Evolutionary conservation across 2,329 filamentous ascomycete species (phyloP), one percentile per base, ranked within the genome.

Genomic region (Ophiostoma triangulosporum): DNA sequence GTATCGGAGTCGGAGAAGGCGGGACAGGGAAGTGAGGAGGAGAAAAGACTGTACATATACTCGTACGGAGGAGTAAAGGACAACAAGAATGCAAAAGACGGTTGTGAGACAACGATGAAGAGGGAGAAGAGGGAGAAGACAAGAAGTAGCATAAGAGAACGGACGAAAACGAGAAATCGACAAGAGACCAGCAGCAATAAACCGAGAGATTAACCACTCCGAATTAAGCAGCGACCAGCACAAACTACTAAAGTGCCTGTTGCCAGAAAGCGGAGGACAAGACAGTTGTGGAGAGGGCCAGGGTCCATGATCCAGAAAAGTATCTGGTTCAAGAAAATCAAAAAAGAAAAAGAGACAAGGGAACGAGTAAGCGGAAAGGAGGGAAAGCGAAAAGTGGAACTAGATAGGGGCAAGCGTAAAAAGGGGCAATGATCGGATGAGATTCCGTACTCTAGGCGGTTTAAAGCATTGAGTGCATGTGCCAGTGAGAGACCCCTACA

Each of bases 351-450:
- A 20, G 49, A 27, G 51, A n/a, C n/a, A n/a, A n/a, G n/a, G n/a
- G n/a, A n/a, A n/a, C n/a, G n/a, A n/a, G n/a, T n/a, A n/a, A n/a
- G n/a, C n/a, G n/a, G n/a, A 24, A 26, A 38, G 29, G 32, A 31
- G 51, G 43, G 45, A 32, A 27, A 33, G 20, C 22, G 12, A 22
- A 20, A 50, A 54, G 52, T 54, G 52, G 52, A 17, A 20, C 17
- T 29, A 29, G 46, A 50, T 50, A 50, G 52, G 52, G 52, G 52
- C 52, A 50, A 45, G 32, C 36, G 26, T 48, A 20, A 53, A 53
- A 49, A 50, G 51, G 51, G 52, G 46, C 52, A 40, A 53, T 32
- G 51, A 40, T 33, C 29, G 15, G 46, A 40, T 20, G 11, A 43
- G 38, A 24, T 7, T 2, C 22, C n/a, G n/a, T n/a, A n/a, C n/a